phyloP scores from a whole-genome alignment of 73 alveolate genomes.

The Paramecium caudatum region DNA sequence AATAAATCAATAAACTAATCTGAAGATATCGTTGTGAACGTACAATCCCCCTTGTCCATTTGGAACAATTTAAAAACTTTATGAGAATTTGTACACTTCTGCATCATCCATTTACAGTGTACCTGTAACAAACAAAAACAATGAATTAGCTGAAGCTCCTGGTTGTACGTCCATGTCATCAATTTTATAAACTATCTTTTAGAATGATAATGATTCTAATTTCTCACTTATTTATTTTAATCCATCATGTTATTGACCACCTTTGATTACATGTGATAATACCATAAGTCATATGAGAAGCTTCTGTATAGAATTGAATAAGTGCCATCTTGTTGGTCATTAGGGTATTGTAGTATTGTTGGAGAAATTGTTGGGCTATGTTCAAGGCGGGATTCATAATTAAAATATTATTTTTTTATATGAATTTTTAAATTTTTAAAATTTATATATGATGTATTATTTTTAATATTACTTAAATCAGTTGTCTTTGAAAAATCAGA shows the following conservation, averaged over 20 bases:
- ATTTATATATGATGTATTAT: too few relatives aligned
- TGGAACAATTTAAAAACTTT: slow-evolving; percentile 61
- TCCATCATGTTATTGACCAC: slow-evolving; percentile 54
- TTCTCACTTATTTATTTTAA: slow-evolving; percentile 38
- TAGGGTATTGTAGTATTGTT: slow-evolving; percentile 40
- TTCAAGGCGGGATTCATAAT: slow-evolving; percentile 54
- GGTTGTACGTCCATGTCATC: slow-evolving; percentile 52
- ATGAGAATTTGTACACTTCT: slow-evolving; percentile 54
- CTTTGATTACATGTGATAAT: neutral
- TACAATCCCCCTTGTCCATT: slow-evolving; percentile 67
- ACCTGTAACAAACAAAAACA: slow-evolving; percentile 55
- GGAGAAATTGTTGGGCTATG: slow-evolving; percentile 2
- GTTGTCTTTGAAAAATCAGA: slow-evolving; percentile 29
- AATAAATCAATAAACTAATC: slow-evolving; percentile 65
- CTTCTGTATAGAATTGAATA: slow-evolving; percentile 65
- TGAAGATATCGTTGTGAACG: slow-evolving; percentile 67
- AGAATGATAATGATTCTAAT: slow-evolving; percentile 54
- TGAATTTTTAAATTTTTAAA: too few relatives aligned
- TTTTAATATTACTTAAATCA: slow-evolving; percentile 23
- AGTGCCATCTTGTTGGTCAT: slow-evolving; percentile 51
- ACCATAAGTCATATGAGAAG: slow-evolving; percentile 65
- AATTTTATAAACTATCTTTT: slow-evolving; percentile 55
- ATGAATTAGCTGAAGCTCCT: slow-evolving; percentile 50
- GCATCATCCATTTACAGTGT: slow-evolving; percentile 63
- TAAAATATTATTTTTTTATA: too few relatives aligned